phyloP scores from a whole-genome alignment of 1,139 yeast species.

The Geotrichum bryndzae region DNA sequence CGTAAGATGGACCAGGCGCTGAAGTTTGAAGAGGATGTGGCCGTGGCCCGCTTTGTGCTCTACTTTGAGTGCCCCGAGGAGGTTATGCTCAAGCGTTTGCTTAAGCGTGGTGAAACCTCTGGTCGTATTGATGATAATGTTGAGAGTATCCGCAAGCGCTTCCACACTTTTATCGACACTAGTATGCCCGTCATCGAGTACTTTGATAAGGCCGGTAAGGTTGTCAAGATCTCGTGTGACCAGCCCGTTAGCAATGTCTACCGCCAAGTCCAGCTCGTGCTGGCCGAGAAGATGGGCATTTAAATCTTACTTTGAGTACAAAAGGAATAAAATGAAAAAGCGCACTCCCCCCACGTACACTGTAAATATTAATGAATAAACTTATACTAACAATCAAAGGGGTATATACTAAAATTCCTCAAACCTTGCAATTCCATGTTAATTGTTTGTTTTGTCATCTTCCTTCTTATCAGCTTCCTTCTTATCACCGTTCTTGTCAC shows the following conservation, averaged over 20 bases:
- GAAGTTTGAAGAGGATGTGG: conserved; percentile 78
- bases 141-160: conserved; percentile 85
- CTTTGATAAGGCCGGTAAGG: conserved; percentile 68
- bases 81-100: conserved; percentile 76
- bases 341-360: not conserved
- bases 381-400: not conserved
- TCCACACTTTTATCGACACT: conserved; percentile 77
- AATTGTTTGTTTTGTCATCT: not conserved
- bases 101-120: conserved; percentile 89
- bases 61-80: conserved; percentile 93
- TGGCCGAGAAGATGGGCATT: conserved; percentile 13
- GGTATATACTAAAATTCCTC: not conserved
- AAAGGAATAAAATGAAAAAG: not conserved
- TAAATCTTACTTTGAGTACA: not conserved
- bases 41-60: conserved; percentile 48
- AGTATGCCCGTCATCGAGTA: conserved; percentile 92
- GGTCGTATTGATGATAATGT: conserved; percentile 92
- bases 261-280: conserved; percentile 46
- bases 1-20: conserved; percentile 97
- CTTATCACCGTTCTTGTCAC: not conserved
- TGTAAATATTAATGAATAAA: not conserved
- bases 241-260: conserved; percentile 76
- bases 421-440: not conserved
- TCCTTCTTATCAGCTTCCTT: not conserved
- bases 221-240: conserved; percentile 73